Percentiles rank a stretch among this genome's conserved stretches.
These are phyloP conservation scores for Trametes pubescens DNA, from an alignment of 1,284 basidiomycete species.

Conservation along the genomic window DNA sequence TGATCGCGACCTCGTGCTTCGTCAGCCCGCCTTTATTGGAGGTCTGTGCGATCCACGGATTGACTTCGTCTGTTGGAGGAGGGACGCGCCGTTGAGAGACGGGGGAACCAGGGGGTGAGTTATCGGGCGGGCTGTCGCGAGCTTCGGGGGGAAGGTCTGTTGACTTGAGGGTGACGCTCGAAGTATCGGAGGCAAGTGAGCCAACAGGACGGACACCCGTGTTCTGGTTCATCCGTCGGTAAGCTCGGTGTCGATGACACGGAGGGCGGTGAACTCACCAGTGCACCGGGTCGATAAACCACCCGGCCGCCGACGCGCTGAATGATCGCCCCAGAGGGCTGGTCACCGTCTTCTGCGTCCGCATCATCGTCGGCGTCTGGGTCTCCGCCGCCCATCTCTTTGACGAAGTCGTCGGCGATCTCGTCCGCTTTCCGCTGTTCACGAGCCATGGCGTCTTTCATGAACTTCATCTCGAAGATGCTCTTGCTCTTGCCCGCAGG, in stretches of 20 bases:
- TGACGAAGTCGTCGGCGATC: slow-evolving; percentile 74
- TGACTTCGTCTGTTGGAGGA: slow-evolving; percentile 45
- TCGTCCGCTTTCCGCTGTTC: slow-evolving; percentile 64
- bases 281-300: slow-evolving; percentile 58
- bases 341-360: slow-evolving; percentile 45
- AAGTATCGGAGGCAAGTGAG: slow-evolving; percentile 68
- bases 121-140: slow-evolving; percentile 39
- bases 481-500: slow-evolving; percentile 57
- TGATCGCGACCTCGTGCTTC: slow-evolving; percentile 74
- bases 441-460: slow-evolving; percentile 87
- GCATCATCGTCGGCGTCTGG: slow-evolving; percentile 48
- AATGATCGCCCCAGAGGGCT: slow-evolving; percentile 46
- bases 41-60: slow-evolving; percentile 76
- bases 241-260: background rate
- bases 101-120: slow-evolving; percentile 29
- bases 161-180: slow-evolving; percentile 73
- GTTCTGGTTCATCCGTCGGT: slow-evolving; percentile 16
- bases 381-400: slow-evolving; percentile 62
- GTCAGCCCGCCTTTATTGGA: slow-evolving; percentile 55
- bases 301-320: slow-evolving; percentile 68
- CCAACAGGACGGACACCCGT: slow-evolving; percentile 44
- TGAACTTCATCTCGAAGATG: slow-evolving; percentile 94
- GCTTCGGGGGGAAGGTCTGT: slow-evolving; percentile 54
- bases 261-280: slow-evolving; percentile 42
- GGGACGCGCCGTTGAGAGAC: slow-evolving; percentile 24